Base-by-base conservation (phyloP, 306 rosid genomes). In the Senna siamea region DNA sequence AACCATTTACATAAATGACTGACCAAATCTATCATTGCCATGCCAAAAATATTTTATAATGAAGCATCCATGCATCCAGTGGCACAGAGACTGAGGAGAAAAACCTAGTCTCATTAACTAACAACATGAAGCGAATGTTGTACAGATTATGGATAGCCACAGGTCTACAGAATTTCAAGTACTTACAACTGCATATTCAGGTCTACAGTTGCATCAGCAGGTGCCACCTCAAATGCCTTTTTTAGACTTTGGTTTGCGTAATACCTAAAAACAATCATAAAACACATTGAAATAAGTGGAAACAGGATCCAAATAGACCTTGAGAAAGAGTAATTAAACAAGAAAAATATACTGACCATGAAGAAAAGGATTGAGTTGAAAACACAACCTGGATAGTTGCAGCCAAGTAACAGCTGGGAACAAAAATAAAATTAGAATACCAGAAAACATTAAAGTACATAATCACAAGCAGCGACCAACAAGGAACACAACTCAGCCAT, bases 181-280 rank as follows among this genome's bases (percentile, higher is more conserved):
- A 61, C 67, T 61, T 14, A 61, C 67, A 61, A 61, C 48, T 61
- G 97, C 93, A 83, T 89, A 81, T 86, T 89, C 66, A 94, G 85
- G 90, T 94, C 98, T 10, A 94, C 91, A 61, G 98, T 89, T 34
- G 97, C 96, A 79, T 94, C 97, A 44, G 97, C 92, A 20, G 96
- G 98, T 66, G 98, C 87, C 41, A 37, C 69, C 87, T 81, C 90
- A 81, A 88, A 87, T 69, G 93, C 96, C 64, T 43, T 66, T 79
- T 86, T 82, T 44, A 89, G 76, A 77, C 41, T 78, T 73, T 82
- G 93, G 74, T 72, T 87, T 62, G 48, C 41, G 67, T 79, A 87
- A 82, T 92, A 89, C 84, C 97, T 92, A 75, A 68, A 38, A 66
- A 61, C 74, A 58, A 78, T 40, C 66, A 55, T n/a, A 64, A n/a